A percentile compares a stretch with the other conserved stretches of the same genome.
Evolutionary conservation across 495 filamentous ascomycete genomes (phyloP).

Genomic region (Xanthoparmelia taractica): DNA sequence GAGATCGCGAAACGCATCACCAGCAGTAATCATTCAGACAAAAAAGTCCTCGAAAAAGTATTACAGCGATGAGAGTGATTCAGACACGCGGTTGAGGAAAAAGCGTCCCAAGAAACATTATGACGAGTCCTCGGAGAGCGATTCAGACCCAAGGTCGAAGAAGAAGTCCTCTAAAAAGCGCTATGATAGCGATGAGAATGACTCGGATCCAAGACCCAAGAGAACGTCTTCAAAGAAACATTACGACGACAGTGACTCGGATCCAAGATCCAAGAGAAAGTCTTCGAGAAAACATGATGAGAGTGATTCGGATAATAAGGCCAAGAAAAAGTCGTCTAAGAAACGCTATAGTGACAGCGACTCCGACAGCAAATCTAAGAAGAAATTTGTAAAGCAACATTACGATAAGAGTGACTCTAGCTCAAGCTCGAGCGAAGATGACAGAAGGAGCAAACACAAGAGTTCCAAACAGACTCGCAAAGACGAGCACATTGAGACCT

Average conservation of each 20-base stretch:
- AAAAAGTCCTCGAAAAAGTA: conserved; percentile 18
- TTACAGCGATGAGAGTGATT: conserved; percentile 21
- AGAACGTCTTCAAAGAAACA: conserved; percentile 9
- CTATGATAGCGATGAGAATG: conserved; percentile 22
- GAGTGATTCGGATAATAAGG: conserved; percentile 24
- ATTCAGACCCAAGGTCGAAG: conserved; percentile 21
- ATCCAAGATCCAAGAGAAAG: background rate
- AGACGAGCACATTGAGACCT: conserved; percentile 24
- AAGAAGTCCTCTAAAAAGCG: conserved; percentile 28
- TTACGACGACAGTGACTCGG: too few relatives aligned
- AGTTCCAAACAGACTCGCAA: conserved; percentile 15
- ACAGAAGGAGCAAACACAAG: conserved; percentile 19
- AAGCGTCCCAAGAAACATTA: conserved; percentile 21
- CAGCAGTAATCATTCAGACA: conserved; percentile 23
- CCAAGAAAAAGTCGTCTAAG: conserved; percentile 22
- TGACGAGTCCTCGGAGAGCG: conserved; percentile 21
- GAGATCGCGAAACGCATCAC: conserved; percentile 43
- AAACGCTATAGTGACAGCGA: conserved; percentile 28
- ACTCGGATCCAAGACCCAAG: conserved; percentile 20
- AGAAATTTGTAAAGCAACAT: conserved; percentile 22
- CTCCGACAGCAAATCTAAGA: conserved; percentile 16
- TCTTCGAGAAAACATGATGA: conserved; percentile 18
- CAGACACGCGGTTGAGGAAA: conserved; percentile 16
- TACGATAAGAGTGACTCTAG: conserved; percentile 23
- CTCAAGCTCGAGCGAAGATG: conserved; percentile 24